phyloP scores from a whole-genome alignment of 108 stramenopile genomes.

The Pseudonitzschia delicatissima region DNA sequence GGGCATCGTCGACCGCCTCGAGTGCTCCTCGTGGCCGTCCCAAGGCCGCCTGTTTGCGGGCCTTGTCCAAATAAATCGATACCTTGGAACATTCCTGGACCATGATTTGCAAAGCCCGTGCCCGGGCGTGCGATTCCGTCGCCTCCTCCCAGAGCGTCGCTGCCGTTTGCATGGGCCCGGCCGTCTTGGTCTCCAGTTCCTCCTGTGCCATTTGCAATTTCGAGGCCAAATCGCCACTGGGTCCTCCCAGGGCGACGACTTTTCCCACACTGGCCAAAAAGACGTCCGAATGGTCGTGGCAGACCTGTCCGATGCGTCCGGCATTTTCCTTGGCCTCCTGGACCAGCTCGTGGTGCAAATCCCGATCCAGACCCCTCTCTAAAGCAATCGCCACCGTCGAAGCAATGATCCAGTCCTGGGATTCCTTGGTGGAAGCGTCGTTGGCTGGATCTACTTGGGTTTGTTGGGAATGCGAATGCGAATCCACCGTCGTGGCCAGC shows the following conservation, averaged over 20 bases:
- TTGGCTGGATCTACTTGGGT: neutral
- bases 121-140: conserved; percentile 55
- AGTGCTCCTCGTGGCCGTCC: conserved; percentile 79
- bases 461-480: too few species aligned
- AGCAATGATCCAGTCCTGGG: conserved; percentile 72
- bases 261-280: conserved; percentile 79
- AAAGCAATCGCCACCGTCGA: conserved; percentile 74
- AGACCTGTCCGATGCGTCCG: conserved; percentile 67
- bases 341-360: conserved; percentile 73
- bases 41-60: conserved; percentile 69
- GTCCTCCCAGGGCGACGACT: conserved; percentile 78
- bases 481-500: conserved; percentile 10
- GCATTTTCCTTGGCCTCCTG: conserved; percentile 74
- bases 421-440: conserved; percentile 32
- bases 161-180: conserved; percentile 63
- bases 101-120: conserved; percentile 67
- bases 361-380: conserved; percentile 82
- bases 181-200: conserved; percentile 73
- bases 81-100: conserved; percentile 76
- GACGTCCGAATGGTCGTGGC: conserved; percentile 87
- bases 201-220: conserved; percentile 62
- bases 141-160: conserved; percentile 60
- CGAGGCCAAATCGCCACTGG: conserved; percentile 64
- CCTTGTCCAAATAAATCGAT: conserved; percentile 72
- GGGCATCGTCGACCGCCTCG: conserved; percentile 85